These are phyloP conservation scores for Termitomyces sp. DNA, from an alignment of 768 basidiomycete species.

Conservation along the genomic window DNA sequence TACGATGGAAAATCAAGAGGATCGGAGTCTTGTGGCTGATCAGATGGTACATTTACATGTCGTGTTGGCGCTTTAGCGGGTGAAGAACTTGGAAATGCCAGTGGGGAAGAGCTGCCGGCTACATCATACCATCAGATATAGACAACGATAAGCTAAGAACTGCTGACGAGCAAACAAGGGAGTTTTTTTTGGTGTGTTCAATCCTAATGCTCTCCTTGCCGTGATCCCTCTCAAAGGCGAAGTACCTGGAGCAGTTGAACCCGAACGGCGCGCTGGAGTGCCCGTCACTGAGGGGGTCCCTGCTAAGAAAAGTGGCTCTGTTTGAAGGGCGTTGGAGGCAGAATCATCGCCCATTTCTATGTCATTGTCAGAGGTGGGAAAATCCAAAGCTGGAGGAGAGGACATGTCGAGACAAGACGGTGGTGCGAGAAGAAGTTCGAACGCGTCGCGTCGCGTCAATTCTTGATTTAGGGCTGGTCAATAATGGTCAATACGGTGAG, in stretches of 20 bases:
- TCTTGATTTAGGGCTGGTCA: conserved; percentile 41
- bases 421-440: conserved; percentile 12
- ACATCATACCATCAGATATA: conserved; percentile 8
- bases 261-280: conserved; percentile 38
- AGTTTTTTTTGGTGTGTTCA: conserved; percentile 50
- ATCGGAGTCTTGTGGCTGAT: conserved; percentile 48
- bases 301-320: conserved; percentile 46
- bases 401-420: conserved; percentile 39
- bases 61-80: conserved; percentile 43
- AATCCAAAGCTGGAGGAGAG: conserved; percentile 58
- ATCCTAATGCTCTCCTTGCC: conserved; percentile 48
- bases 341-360: conserved; percentile 42
- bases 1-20: conserved; percentile 70
- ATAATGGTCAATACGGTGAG: conserved; percentile 16
- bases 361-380: conserved; percentile 58
- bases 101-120: conserved; percentile 58
- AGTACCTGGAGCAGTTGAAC: conserved; percentile 32
- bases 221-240: conserved; percentile 41
- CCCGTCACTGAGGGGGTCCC: conserved; percentile 48
- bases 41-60: conserved; percentile 26
- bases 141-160: conserved; percentile 1
- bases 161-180: conserved; percentile 46
- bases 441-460: conserved; percentile 54
- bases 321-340: conserved; percentile 32
- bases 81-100: conserved; percentile 61